Evolutionary conservation across 1,284 basidiomycete genomes (phyloP).

Genomic region (Apiotrichum sp.): DNA sequence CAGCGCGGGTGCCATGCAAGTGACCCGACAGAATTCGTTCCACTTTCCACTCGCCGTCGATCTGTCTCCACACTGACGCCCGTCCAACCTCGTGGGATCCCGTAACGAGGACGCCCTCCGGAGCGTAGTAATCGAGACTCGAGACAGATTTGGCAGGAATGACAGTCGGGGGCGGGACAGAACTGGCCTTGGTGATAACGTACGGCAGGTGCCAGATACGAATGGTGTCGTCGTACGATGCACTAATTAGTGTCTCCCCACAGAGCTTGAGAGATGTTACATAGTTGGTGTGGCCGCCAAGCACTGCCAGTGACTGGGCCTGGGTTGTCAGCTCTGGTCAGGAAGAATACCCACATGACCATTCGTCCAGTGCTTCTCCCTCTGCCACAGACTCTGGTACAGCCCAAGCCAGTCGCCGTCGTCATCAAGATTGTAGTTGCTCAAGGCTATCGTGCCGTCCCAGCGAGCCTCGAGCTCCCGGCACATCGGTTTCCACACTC

Average conservation of each 20-base stretch:
- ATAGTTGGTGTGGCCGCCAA: conserved; percentile 79
- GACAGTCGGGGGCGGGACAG: conserved; percentile 17
- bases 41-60: conserved; percentile 61
- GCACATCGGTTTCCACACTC: conserved; percentile 58
- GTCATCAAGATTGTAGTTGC: conserved; percentile 45
- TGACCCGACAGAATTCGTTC: conserved; percentile 73
- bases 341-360: conserved; percentile 16
- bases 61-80: conserved; percentile 67
- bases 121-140: conserved; percentile 77
- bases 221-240: conserved; percentile 78
- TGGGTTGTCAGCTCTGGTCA: conserved; percentile 30
- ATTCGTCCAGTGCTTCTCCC: conserved; percentile 71
- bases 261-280: conserved; percentile 74
- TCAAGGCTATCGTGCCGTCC: conserved; percentile 19
- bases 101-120: conserved; percentile 81
- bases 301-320: conserved; percentile 68
- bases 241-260: conserved; percentile 66
- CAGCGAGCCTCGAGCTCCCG: conserved; percentile 26
- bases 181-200: conserved; percentile 44
- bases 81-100: conserved; percentile 88
- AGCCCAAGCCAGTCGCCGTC: conserved; percentile 74
- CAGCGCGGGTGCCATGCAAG: conserved; percentile 35
- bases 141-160: conserved; percentile 69
- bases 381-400: conserved; percentile 73
- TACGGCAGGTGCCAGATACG: conserved; percentile 79